Conservation (phyloP, 2,329 filamentous ascomycete species). For the Fusarium sp. region DNA sequence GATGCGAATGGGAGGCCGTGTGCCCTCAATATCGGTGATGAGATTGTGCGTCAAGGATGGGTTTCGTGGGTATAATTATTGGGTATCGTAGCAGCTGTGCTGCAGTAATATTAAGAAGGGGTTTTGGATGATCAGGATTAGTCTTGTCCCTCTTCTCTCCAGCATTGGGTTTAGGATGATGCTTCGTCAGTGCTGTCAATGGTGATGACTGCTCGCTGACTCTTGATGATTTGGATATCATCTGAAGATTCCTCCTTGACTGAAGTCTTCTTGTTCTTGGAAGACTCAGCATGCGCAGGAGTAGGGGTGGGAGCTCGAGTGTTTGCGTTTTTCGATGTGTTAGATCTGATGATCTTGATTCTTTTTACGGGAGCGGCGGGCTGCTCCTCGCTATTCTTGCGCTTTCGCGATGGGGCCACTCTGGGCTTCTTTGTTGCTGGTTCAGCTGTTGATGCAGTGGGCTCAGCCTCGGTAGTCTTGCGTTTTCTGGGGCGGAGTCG, state of each 20-base stretch:
- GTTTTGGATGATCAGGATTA: conserved; percentile 4
- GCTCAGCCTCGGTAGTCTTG: conserved; percentile 19
- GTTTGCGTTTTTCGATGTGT: conserved; percentile 3
- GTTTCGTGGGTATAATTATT: conserved; percentile 20
- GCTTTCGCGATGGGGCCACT: conserved; percentile 9
- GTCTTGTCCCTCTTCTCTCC: conserved; percentile 3
- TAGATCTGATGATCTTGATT: conserved; percentile 11
- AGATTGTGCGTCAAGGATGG: conserved; percentile 9
- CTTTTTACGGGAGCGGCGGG: conserved; percentile 8
- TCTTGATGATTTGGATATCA: conserved; percentile 16
- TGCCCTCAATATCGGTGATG: conserved; percentile 13
- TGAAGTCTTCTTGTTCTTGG: neutral
- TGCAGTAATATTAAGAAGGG: conserved; percentile 21
- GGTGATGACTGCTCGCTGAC: conserved; percentile 17
- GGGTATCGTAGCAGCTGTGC: conserved; percentile 40
- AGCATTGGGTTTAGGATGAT: conserved; percentile 17
- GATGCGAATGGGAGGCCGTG: conserved; percentile 27
- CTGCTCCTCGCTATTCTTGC: conserved; percentile 13
- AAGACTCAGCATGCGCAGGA: neutral
- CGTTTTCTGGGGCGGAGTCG: conserved; percentile 38
- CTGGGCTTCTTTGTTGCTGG: conserved; percentile 22
- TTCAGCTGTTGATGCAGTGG: conserved; percentile 8
- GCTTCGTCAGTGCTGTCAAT: conserved; percentile 38
- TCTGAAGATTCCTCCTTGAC: conserved; percentile 14
- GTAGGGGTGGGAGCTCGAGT: conserved; percentile 3